Base-by-base conservation (phyloP, 2,329 filamentous ascomycete genomes). In the Trichoderma sp. region DNA sequence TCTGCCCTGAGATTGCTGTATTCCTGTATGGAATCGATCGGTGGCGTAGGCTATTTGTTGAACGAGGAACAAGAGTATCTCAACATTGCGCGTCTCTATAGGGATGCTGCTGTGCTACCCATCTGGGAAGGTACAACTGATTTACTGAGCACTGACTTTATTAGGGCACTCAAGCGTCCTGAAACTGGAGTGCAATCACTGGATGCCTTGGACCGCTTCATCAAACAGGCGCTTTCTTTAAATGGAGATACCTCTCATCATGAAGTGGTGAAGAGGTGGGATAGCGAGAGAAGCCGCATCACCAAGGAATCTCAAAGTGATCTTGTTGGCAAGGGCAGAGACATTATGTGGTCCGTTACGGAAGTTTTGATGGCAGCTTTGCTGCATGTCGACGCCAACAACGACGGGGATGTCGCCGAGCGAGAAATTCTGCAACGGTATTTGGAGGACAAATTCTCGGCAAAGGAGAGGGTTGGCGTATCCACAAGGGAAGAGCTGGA, bases 71-170 rank as follows among this genome's bases (percentile, higher is more conserved):
- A 89, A 72, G 88, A 90, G 65, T 85, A 88, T 50, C 82, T 92
- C 71, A 93, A 93, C 76, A 81, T 93, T 4, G 86, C 91, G 0
- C 85, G 90, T 8, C 81, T 93, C 1, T 89, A 89, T 75, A 86
- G 92, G 8, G 91, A 93, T 74, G 87, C 85, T 2, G 83, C 81
- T 11, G 91, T 92, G 5, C 81, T 88, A 64, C 85, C 87, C 8
- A 93, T 93, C 62, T 92, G 90, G 90, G 90, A 92, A 78, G 90
- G 91, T 1, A 93, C 91, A 0, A 92, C 91, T 0, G 91, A 92
- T 76, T 89, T 94, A 3, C 83, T 94, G 70, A 88, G 88, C 6
- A 84, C 82, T 1, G 86, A 87, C 73, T 81, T 85, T 12, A 73
- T 87, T 12, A 78, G 85, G 20, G 83, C 85, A 0, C 71, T 88